A percentile compares a stretch with the other conserved stretches of the same genome.
phyloP scores from a whole-genome alignment of 306 rosid species.

The Fragaria vesca region DNA sequence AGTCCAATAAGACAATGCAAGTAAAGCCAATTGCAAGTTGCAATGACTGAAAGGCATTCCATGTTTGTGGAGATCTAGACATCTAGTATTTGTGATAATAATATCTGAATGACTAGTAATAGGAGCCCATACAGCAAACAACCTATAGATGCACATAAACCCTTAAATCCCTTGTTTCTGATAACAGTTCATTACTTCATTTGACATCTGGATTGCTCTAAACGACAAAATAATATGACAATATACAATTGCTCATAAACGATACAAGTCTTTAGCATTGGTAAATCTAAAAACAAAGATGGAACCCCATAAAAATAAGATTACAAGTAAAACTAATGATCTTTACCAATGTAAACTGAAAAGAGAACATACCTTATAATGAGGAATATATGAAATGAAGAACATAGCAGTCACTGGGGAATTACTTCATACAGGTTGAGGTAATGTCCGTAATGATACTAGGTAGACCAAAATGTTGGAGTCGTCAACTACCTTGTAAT shows the following conservation, averaged over 20 bases:
- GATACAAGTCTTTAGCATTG: neutral
- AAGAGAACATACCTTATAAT: neutral
- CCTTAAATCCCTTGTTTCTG: neutral
- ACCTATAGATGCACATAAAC: neutral
- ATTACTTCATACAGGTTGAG: neutral
- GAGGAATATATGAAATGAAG: neutral
- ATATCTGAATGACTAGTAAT: neutral
- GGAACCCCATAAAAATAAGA: neutral
- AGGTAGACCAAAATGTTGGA: too few relatives aligned
- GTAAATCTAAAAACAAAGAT: neutral
- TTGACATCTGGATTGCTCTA: neutral
- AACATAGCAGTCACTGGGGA: neutral
- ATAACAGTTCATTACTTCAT: neutral
- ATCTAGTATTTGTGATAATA: neutral
- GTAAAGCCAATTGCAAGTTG: neutral
- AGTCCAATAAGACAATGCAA: too few relatives aligned
- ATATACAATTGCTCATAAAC: too few relatives aligned
- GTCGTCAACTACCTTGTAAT: neutral
- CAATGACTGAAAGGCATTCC: neutral
- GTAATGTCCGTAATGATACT: too few relatives aligned
- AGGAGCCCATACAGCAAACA: neutral
- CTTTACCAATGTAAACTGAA: neutral
- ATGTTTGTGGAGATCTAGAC: neutral
- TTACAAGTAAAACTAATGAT: neutral
- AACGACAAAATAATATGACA: neutral